These are phyloP conservation scores for Oehlia diaphana DNA, from an alignment of 192 early-diverging fungal genomes.

Conservation along the genomic window DNA sequence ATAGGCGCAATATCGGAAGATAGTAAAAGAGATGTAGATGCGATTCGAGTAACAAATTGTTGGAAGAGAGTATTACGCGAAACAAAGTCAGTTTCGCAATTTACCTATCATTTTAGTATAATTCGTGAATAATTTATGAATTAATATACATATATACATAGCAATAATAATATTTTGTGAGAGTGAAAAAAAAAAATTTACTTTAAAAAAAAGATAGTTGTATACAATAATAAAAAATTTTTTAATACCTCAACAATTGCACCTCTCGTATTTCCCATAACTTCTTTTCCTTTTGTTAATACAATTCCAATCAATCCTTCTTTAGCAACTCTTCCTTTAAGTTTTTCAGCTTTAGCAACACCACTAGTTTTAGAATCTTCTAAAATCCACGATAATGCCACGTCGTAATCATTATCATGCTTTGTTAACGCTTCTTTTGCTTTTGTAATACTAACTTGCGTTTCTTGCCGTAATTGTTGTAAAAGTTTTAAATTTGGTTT, in stretches of 20 bases:
- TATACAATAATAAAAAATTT: background rate
- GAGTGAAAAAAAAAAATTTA: background rate
- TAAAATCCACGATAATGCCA: conserved; percentile 80
- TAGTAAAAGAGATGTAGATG: conserved; percentile 52
- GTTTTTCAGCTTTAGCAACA: conserved; percentile 79
- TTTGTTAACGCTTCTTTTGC: conserved; percentile 83
- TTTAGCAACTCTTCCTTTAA: conserved; percentile 70
- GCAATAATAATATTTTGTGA: background rate
- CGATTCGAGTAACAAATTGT: conserved; percentile 64
- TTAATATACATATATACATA: background rate
- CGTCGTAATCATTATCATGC: conserved; percentile 68
- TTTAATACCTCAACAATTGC: conserved; percentile 67
- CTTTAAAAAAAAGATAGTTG: background rate
- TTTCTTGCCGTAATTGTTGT: conserved; percentile 75
- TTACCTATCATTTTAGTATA: conserved; percentile 53
- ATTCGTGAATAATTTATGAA: background rate
- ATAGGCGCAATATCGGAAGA: conserved; percentile 28
- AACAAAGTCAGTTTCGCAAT: conserved; percentile 98
- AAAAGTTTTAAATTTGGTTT: conserved; percentile 46
- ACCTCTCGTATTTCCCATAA: conserved; percentile 39
- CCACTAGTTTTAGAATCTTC: conserved; percentile 70
- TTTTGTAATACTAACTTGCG: conserved; percentile 75
- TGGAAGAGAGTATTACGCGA: conserved; percentile 80
- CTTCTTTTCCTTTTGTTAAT: conserved; percentile 42
- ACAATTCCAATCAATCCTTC: conserved; percentile 80